phyloP scores from a whole-genome alignment of 2,329 filamentous ascomycete species.

The Dactylellina cionopaga region DNA sequence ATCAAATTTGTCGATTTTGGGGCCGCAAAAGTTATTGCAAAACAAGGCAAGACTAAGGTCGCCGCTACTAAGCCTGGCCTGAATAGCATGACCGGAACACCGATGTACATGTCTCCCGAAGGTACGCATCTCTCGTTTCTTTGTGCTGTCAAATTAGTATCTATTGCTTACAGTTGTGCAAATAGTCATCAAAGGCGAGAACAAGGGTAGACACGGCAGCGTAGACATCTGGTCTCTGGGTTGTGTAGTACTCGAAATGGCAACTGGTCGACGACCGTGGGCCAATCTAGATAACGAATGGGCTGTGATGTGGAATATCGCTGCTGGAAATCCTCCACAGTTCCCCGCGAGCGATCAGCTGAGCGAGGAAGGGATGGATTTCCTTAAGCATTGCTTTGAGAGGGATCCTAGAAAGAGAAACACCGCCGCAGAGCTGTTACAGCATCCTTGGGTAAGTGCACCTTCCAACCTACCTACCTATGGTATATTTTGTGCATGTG shows the following conservation, averaged over 20 bases:
- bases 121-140: constrained; percentile 30
- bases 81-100: constrained; percentile 91
- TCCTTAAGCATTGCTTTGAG: constrained; percentile 85
- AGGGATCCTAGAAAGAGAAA: constrained; percentile 81
- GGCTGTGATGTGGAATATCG: constrained; percentile 99
- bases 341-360: constrained; percentile 85
- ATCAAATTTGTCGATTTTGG: constrained; percentile 99
- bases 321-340: constrained; percentile 91
- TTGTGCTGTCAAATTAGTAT: too few species aligned
- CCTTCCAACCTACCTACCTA: background rate
- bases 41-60: constrained; percentile 87
- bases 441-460: constrained; percentile 82
- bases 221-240: constrained; percentile 97
- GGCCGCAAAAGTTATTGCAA: constrained; percentile 94
- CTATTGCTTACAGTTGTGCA: constrained; percentile 1
- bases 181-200: constrained; percentile 85
- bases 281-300: constrained; percentile 97
- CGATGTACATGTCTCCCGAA: constrained; percentile 99
- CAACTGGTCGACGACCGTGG: constrained; percentile 92
- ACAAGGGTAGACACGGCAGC: constrained; percentile 80
- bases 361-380: constrained; percentile 84
- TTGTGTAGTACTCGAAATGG: constrained; percentile 97
- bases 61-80: constrained; percentile 72
- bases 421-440: constrained; percentile 85
- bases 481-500: background rate